phyloP scores from a whole-genome alignment of 78 protist genomes.

The Ministeria vibrans region DNA sequence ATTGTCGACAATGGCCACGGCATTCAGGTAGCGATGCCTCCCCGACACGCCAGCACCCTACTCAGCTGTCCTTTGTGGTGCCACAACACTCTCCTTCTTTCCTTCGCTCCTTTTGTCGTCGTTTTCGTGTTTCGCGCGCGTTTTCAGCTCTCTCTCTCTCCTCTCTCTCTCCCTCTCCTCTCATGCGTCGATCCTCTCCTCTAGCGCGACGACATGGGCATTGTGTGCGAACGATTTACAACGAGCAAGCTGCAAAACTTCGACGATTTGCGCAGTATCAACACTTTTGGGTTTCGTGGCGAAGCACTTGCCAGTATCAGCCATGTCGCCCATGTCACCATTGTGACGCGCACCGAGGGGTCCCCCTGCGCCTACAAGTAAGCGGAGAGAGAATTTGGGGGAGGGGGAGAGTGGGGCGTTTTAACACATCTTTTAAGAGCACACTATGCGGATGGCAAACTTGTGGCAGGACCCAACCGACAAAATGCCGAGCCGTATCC shows the following conservation, averaged over 20 bases:
- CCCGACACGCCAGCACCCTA: too few relatives aligned
- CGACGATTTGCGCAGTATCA: slow-evolving; percentile 72
- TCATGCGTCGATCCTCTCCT: neutral
- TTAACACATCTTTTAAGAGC: neutral
- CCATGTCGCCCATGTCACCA: slow-evolving; percentile 80
- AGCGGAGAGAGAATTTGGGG: neutral
- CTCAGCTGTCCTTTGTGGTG: too few relatives aligned
- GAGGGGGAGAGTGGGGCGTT: neutral
- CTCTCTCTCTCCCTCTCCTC: neutral
- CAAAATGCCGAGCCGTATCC: slow-evolving; percentile 49
- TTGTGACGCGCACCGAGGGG: slow-evolving; percentile 67
- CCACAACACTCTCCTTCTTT: neutral
- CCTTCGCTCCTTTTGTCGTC: neutral
- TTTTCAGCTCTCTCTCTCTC: neutral
- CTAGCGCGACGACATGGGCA: slow-evolving; percentile 67
- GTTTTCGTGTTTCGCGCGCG: neutral
- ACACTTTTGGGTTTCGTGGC: slow-evolving; percentile 84
- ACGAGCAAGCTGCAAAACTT: slow-evolving; percentile 75
- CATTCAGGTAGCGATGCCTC: slow-evolving; percentile 39
- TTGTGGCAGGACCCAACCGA: slow-evolving; percentile 34
- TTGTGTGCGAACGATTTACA: slow-evolving; percentile 88
- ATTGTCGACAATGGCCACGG: slow-evolving; percentile 90
- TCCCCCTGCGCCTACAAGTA: slow-evolving; percentile 55
- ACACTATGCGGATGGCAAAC: slow-evolving; percentile 43
- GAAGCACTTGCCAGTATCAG: slow-evolving; percentile 96